A percentile compares a stretch with the other conserved stretches of the same genome.
Evolutionary conservation across 2,329 filamentous ascomycete genomes (phyloP).

Genomic region (Neoascochyta sp.): DNA sequence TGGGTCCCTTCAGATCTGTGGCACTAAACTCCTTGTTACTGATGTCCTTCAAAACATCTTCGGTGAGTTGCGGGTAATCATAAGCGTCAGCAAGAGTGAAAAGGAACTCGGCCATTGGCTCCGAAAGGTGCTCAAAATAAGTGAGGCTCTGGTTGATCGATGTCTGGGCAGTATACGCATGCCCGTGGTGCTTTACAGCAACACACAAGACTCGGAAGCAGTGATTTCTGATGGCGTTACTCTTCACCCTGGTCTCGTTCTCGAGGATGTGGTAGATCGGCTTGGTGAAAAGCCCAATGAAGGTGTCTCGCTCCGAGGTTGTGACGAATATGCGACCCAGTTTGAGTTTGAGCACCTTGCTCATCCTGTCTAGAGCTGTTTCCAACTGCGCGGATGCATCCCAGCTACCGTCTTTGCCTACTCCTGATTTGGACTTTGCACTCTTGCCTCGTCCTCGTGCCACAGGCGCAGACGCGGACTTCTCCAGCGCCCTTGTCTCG

Average conservation of each 20-base stretch:
- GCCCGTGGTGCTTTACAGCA: constrained; percentile 94
- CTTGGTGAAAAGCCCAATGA: constrained; percentile 84
- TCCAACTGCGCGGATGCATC: constrained; percentile 87
- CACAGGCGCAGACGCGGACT: constrained; percentile 68
- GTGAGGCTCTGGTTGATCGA: constrained; percentile 96
- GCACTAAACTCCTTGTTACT: constrained; percentile 98
- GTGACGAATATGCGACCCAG: constrained; percentile 90
- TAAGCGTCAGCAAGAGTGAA: constrained; percentile 96
- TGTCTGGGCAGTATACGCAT: constrained; percentile 94
- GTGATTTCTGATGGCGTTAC: constrained; percentile 86
- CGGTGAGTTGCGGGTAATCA: constrained; percentile 90
- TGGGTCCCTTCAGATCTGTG: constrained; percentile 91
- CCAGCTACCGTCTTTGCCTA: constrained; percentile 70
- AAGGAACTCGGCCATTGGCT: constrained; percentile 97
- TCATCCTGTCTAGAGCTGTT: constrained; percentile 86
- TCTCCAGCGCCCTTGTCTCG: constrained; percentile 89
- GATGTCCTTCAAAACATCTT: constrained; percentile 88
- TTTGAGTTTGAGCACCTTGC: constrained; percentile 90
- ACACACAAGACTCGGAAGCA: constrained; percentile 96
- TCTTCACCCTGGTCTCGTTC: constrained; percentile 89
- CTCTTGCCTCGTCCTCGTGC: constrained; percentile 70
- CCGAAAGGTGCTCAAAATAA: constrained; percentile 97
- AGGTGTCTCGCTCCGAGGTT: constrained; percentile 92
- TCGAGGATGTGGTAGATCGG: constrained; percentile 93
- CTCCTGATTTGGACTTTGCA: constrained; percentile 62